Evolutionary conservation across 2,329 filamentous ascomycete genomes (phyloP).

Genomic region (Paraphoma sp.): DNA sequence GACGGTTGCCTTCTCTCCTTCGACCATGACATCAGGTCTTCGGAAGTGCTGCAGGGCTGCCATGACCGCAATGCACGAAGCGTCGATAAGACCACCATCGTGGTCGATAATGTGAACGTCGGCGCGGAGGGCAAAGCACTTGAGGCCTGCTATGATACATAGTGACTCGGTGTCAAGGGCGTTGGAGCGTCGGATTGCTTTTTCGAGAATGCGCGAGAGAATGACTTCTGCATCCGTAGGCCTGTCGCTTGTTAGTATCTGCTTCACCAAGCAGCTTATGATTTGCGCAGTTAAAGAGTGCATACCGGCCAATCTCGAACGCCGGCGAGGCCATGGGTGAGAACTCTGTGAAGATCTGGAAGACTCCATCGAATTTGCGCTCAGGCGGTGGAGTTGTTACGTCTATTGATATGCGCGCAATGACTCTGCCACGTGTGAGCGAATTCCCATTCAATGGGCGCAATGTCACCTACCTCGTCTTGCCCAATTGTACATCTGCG

Average conservation of each 20-base stretch:
- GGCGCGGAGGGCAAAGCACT: slow-evolving; percentile 89
- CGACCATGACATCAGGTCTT: slow-evolving; percentile 85
- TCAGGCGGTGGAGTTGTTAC: slow-evolving; percentile 85
- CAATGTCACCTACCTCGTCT: slow-evolving; percentile 72
- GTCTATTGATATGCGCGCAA: slow-evolving; percentile 86
- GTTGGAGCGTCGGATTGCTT: slow-evolving; percentile 88
- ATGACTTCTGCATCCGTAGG: slow-evolving; percentile 85
- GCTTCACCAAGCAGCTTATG: slow-evolving; percentile 6
- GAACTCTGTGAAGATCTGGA: slow-evolving; percentile 89
- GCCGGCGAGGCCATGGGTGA: slow-evolving; percentile 90
- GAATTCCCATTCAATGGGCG: background rate
- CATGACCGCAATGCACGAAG: slow-evolving; percentile 83
- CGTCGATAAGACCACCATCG: slow-evolving; percentile 89
- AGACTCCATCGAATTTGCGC: slow-evolving; percentile 93
- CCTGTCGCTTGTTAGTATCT: slow-evolving; percentile 50
- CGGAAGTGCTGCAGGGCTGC: slow-evolving; percentile 90
- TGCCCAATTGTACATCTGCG: slow-evolving; percentile 84
- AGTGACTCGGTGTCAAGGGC: slow-evolving; percentile 95
- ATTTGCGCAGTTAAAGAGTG: background rate
- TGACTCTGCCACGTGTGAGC: slow-evolving; percentile 63
- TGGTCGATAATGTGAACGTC: slow-evolving; percentile 91
- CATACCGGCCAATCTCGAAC: slow-evolving; percentile 81
- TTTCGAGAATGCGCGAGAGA: slow-evolving; percentile 87
- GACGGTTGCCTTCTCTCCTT: slow-evolving; percentile 82
- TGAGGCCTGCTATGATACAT: slow-evolving; percentile 87